These are phyloP conservation scores for Phytomonas francai DNA, from an alignment of 208 protist species.

Conservation along the genomic window DNA sequence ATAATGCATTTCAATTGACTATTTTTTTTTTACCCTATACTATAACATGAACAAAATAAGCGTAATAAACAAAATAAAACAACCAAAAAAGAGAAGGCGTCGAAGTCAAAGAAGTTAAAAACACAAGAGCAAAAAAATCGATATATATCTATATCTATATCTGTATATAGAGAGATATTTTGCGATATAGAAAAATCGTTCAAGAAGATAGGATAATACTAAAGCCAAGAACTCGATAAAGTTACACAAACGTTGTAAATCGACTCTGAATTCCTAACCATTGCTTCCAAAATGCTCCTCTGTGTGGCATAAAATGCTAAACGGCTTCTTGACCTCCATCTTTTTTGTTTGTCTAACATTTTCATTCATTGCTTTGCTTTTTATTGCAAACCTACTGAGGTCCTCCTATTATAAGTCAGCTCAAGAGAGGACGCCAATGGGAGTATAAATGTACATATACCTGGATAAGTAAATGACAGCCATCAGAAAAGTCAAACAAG, in stretches of 20 bases:
- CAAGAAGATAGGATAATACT: slow-evolving; percentile 5
- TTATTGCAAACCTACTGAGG: background rate
- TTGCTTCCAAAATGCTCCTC: background rate
- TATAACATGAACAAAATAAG: slow-evolving; percentile 6
- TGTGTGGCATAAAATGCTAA: background rate
- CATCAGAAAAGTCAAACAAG: background rate
- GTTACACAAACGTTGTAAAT: background rate
- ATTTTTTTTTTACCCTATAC: background rate
- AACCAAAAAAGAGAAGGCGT: slow-evolving; percentile 4
- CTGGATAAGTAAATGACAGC: background rate
- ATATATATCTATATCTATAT: background rate
- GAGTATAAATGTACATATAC: background rate
- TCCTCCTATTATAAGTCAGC: background rate
- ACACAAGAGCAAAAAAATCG: background rate
- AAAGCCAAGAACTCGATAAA: background rate
- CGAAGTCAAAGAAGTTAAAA: slow-evolving; percentile 5
- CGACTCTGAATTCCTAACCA: background rate
- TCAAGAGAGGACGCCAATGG: background rate
- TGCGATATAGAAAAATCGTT: background rate
- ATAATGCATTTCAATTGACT: background rate
- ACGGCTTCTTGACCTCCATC: background rate
- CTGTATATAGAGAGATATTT: slow-evolving; percentile 1
- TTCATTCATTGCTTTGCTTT: background rate
- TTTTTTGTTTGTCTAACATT: background rate
- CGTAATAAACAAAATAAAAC: slow-evolving; percentile 5